A percentile compares a stretch with the other conserved stretches of the same genome.
phyloP scores from a whole-genome alignment of 1,284 basidiomycete species.

The Cronartium quercuum region DNA sequence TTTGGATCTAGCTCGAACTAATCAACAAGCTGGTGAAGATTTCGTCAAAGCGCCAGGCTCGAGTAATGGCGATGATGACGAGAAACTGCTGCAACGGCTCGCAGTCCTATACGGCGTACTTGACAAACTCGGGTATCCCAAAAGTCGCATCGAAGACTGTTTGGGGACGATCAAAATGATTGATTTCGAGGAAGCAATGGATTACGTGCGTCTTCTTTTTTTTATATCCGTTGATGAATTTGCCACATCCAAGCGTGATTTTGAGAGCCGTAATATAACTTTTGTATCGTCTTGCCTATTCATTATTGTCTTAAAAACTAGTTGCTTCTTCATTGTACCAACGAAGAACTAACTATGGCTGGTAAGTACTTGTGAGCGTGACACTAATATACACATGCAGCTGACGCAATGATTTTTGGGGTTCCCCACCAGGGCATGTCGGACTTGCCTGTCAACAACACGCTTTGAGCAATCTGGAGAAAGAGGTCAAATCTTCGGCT shows the following conservation, averaged over 20 bases:
- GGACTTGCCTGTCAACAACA: constrained; percentile 13
- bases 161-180: constrained; percentile 58
- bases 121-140: constrained; percentile 72
- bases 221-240: neutral
- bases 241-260: no score
- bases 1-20: constrained; percentile 41
- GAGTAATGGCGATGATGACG: constrained; percentile 54
- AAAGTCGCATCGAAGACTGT: constrained; percentile 65
- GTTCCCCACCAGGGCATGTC: constrained; percentile 15
- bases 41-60: constrained; percentile 38
- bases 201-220: constrained; percentile 61
- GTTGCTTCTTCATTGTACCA: constrained; percentile 28
- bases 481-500: neutral
- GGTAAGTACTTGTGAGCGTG: constrained; percentile 3
- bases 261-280: no score
- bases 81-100: constrained; percentile 66
- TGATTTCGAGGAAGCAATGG: constrained; percentile 82
- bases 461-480: neutral
- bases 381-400: neutral
- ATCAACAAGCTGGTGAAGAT: constrained; percentile 31
- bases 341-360: constrained; percentile 32
- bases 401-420: neutral
- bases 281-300: no score
- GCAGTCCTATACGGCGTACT: constrained; percentile 76
- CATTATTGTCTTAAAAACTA: neutral